Percentiles rank a stretch among this genome's conserved stretches.
phyloP scores from a whole-genome alignment of 495 filamentous ascomycete genomes.

The Aspergillus kassunensis region DNA sequence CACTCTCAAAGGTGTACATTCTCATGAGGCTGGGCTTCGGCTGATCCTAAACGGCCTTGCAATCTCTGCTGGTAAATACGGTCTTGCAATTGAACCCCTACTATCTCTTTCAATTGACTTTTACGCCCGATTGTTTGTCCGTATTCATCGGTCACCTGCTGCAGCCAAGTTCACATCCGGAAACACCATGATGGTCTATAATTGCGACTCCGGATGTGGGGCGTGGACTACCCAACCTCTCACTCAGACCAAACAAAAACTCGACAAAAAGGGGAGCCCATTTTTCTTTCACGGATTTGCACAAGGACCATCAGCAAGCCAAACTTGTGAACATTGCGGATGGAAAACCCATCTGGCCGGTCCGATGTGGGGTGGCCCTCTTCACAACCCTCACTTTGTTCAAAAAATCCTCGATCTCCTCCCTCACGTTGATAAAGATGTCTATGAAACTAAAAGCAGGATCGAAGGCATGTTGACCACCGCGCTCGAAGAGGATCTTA shows the following conservation, averaged over 20 bases:
- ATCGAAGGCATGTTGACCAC: constrained; percentile 90
- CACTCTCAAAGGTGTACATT: constrained; percentile 75
- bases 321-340: constrained; percentile 75
- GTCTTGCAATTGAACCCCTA: constrained; percentile 85
- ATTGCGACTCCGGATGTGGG: constrained; percentile 84
- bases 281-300: constrained; percentile 73
- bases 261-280: constrained; percentile 63
- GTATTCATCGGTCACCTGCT: constrained; percentile 68
- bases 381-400: constrained; percentile 81
- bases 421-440: constrained; percentile 52
- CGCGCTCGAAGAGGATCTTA: constrained; percentile 70
- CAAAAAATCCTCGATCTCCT: constrained; percentile 67
- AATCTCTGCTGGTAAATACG: constrained; percentile 74
- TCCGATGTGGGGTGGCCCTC: constrained; percentile 89
- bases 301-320: constrained; percentile 58
- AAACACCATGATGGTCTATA: constrained; percentile 91
- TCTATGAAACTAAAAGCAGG: constrained; percentile 73
- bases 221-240: constrained; percentile 78
- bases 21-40: constrained; percentile 85
- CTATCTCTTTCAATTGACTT: constrained; percentile 93
- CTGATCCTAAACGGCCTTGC: constrained; percentile 79
- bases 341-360: constrained; percentile 82
- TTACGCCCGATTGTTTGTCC: constrained; percentile 88
- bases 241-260: constrained; percentile 56
- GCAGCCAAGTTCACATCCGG: constrained; percentile 85